Evolutionary conservation across 305 asterid genomes (phyloP).

Genomic region (Lippia alba): DNA sequence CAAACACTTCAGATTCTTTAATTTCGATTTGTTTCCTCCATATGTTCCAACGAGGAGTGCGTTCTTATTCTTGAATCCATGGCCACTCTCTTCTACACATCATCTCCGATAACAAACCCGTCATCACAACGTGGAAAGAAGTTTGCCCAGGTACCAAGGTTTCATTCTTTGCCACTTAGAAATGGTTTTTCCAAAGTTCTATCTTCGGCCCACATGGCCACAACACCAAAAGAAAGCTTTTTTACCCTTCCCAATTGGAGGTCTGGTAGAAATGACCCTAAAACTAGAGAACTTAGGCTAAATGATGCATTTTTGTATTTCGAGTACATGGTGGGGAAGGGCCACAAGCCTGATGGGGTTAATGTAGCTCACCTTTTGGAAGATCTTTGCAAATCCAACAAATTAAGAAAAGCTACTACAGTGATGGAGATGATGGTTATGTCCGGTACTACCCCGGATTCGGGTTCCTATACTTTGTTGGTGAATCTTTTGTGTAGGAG

Average conservation of each 20-base stretch:
- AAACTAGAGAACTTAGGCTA: slow-evolving; percentile 60
- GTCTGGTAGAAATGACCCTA: slow-evolving; percentile 60
- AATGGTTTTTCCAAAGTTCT: slow-evolving; percentile 47
- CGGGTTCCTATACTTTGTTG: slow-evolving; percentile 71
- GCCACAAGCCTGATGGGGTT: slow-evolving; percentile 66
- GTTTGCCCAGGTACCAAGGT: slow-evolving; percentile 49
- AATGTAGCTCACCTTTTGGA: slow-evolving; percentile 75
- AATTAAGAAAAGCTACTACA: slow-evolving; percentile 69
- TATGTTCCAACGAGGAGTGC: slow-evolving; percentile 1
- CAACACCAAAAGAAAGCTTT: slow-evolving; percentile 46
- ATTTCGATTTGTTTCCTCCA: slow-evolving; percentile 1
- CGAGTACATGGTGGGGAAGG: slow-evolving; percentile 75
- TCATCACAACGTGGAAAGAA: slow-evolving; percentile 46
- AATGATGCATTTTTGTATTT: slow-evolving; percentile 74
- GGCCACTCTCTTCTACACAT: slow-evolving; percentile 55
- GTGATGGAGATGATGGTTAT: slow-evolving; percentile 82
- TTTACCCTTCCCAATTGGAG: slow-evolving; percentile 82
- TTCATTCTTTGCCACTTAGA: slow-evolving; percentile 43
- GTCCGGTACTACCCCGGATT: slow-evolving; percentile 73
- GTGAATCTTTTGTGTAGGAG: slow-evolving; percentile 71
- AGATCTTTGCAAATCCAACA: slow-evolving; percentile 76
- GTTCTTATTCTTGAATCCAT: slow-evolving; percentile 24
- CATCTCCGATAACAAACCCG: slow-evolving; percentile 53
- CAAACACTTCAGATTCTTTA: not conserved
- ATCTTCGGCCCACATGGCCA: slow-evolving; percentile 51